These are phyloP conservation scores for Akanthomyces uredinophilus DNA, from an alignment of 2,329 filamentous ascomycete genomes.

Conservation along the genomic window DNA sequence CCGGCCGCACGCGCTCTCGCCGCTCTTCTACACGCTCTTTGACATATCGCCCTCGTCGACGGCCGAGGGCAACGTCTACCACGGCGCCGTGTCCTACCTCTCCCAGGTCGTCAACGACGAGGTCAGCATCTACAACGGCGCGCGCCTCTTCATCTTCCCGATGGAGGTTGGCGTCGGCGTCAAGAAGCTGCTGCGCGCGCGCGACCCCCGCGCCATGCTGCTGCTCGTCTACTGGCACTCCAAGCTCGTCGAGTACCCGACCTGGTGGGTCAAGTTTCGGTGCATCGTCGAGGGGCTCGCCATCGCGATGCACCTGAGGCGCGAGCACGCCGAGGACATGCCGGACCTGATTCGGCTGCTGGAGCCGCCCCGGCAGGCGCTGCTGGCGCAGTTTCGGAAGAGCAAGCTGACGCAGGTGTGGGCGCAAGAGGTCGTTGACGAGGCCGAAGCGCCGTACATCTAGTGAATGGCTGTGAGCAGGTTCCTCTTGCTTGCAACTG, in stretches of 20 bases:
- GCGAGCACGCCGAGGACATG: not conserved
- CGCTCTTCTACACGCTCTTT: conserved; percentile 24
- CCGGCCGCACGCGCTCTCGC: conserved; percentile 22
- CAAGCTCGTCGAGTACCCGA: conserved; percentile 33
- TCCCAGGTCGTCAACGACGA: conserved; percentile 29
- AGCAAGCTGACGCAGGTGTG: conserved; percentile 8
- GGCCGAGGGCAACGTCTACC: conserved; percentile 22
- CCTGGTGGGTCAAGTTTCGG: conserved; percentile 41
- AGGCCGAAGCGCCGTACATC: not conserved
- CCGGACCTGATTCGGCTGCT: not conserved
- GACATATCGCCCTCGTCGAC: conserved; percentile 16
- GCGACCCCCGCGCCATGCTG: conserved; percentile 45
- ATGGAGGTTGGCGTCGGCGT: conserved; percentile 36
- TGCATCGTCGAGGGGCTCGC: conserved; percentile 40
- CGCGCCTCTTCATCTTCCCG: conserved; percentile 38
- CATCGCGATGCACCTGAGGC: conserved; percentile 33
- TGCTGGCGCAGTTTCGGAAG: not conserved
- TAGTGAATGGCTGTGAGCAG: not conserved
- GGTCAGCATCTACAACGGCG: conserved; percentile 32
- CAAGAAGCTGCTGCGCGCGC: conserved; percentile 35
- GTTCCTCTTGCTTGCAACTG: not conserved
- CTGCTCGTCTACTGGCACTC: conserved; percentile 50
- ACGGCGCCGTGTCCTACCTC: conserved; percentile 26
- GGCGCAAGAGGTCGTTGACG: conserved; percentile 5
- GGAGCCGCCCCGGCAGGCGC: conserved; percentile 7